These are phyloP conservation scores for Globisporangium paddicum DNA, from an alignment of 352 stramenopile species.

Conservation along the genomic window DNA sequence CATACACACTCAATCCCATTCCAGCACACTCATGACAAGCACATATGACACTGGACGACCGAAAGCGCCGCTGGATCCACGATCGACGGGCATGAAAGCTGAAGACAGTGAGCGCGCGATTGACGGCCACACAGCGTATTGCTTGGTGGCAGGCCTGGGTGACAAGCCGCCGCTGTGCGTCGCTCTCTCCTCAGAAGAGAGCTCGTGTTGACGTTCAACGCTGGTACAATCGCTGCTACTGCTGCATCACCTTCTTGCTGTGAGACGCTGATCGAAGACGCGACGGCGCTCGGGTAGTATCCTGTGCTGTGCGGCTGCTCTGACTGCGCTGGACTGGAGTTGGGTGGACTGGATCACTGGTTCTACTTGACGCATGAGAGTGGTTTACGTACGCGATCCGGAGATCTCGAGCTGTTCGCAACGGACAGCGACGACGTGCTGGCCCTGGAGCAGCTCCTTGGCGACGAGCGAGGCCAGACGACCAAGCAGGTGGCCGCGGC, in stretches of 20 bases:
- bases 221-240: constrained; percentile 4
- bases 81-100: not conserved
- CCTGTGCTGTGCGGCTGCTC: not conserved
- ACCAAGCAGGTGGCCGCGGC: constrained; percentile 97
- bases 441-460: constrained; percentile 98
- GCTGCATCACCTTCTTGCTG: not conserved
- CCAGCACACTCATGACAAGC: not conserved
- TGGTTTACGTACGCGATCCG: constrained; percentile 88
- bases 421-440: constrained; percentile 98
- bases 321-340: not conserved
- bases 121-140: not conserved
- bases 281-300: not conserved
- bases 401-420: constrained; percentile 99
- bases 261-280: not conserved
- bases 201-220: not conserved
- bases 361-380: not conserved
- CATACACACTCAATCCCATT: not conserved
- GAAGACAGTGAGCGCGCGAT: not conserved
- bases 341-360: not conserved
- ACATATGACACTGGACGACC: not conserved
- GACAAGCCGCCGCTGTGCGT: not conserved
- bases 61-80: not conserved
- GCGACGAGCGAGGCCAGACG: constrained; percentile 97
- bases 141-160: not conserved
- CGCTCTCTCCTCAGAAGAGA: constrained; percentile 10